These are phyloP conservation scores for Castanea sativa DNA, from an alignment of 306 rosid species.

Conservation along the genomic window DNA sequence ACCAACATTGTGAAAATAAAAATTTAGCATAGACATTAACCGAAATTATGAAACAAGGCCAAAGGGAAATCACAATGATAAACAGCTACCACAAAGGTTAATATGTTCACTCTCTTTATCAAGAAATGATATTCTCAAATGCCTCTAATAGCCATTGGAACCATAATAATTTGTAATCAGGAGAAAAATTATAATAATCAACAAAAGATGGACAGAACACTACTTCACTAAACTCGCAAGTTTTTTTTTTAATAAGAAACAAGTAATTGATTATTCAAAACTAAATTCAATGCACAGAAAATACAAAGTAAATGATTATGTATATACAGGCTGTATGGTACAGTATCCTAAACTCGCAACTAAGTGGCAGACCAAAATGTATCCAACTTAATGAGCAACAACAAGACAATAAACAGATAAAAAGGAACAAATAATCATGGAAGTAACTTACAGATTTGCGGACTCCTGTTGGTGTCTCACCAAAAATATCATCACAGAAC, in stretches of 20 bases:
- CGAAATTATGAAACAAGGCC: not conserved
- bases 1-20: not conserved
- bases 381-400: not conserved
- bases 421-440: constrained; percentile 3
- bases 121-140: not conserved
- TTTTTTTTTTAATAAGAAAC: no score
- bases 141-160: not conserved
- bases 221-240: not conserved
- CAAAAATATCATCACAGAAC: constrained; percentile 93
- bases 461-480: constrained; percentile 97
- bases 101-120: not conserved
- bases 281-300: no score
- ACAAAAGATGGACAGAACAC: not conserved
- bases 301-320: no score
- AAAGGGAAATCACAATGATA: not conserved
- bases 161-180: not conserved
- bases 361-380: not conserved
- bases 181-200: not conserved
- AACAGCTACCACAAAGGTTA: not conserved
- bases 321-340: no score
- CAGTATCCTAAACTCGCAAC: not conserved
- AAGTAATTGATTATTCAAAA: no score
- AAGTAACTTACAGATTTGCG: constrained; percentile 61
- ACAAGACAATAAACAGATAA: not conserved
- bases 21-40: not conserved